A percentile compares a stretch with the other conserved stretches of the same genome.
phyloP scores from a whole-genome alignment of 1,139 yeast genomes.

The Taphrina communis region DNA sequence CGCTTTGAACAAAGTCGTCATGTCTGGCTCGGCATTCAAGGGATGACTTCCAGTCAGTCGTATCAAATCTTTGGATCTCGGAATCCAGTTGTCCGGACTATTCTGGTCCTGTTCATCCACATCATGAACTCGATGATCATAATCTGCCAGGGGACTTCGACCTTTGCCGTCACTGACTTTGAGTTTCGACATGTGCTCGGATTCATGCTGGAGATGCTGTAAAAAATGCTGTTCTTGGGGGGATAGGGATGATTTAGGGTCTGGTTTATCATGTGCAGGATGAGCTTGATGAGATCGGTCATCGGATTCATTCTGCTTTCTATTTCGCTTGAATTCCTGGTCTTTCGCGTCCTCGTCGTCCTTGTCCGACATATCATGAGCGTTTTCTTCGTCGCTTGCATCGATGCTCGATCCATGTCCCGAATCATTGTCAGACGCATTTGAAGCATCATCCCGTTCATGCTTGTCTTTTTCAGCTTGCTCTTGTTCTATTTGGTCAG shows the following conservation, averaged over 20 bases:
- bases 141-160: conserved; percentile 12
- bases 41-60: conserved; percentile 53
- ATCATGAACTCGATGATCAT: conserved; percentile 14
- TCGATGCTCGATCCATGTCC: not conserved
- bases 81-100: conserved; percentile 49
- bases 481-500: not conserved
- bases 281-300: conserved; percentile 11
- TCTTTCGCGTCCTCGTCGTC: conserved; percentile 5
- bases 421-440: not conserved
- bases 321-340: conserved; percentile 16
- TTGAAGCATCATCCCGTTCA: not conserved
- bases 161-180: conserved; percentile 5
- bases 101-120: conserved; percentile 20
- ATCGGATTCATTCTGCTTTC: conserved; percentile 6
- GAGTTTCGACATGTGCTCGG: conserved; percentile 12
- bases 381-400: not conserved
- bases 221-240: conserved; percentile 2
- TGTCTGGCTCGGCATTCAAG: conserved; percentile 51
- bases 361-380: not conserved
- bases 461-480: not conserved
- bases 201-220: conserved; percentile 10
- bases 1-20: conserved; percentile 48
- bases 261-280: conserved; percentile 6
- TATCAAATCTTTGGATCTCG: conserved; percentile 50
- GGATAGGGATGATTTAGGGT: conserved; percentile 10